These are phyloP conservation scores for Leonotis leonurus DNA, from an alignment of 257 asterid genomes.

Conservation along the genomic window DNA sequence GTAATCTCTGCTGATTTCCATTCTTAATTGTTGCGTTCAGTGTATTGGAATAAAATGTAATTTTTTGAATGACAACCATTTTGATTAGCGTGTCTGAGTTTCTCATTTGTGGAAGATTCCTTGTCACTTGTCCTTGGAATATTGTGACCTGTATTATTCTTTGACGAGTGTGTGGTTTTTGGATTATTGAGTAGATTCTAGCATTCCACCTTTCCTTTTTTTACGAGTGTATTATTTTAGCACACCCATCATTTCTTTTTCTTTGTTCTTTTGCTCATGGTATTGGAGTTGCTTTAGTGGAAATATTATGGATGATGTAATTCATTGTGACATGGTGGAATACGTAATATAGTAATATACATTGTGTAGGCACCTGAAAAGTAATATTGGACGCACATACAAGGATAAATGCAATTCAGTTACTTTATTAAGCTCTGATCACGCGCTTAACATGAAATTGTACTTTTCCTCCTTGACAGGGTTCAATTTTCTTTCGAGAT, in stretches of 20 bases:
- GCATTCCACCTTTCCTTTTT: neutral
- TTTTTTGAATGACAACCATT: constrained; percentile 2
- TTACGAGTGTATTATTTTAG: neutral
- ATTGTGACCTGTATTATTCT: constrained; percentile 27
- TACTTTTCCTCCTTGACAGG: neutral
- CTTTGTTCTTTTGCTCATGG: neutral
- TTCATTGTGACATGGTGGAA: neutral
- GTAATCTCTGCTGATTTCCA: neutral
- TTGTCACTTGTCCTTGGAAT: constrained; percentile 19
- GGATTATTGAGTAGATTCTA: constrained; percentile 15
- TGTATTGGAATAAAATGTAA: constrained; percentile 3
- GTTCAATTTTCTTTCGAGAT: neutral
- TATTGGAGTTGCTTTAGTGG: neutral
- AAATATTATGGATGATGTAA: neutral
- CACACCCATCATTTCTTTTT: neutral
- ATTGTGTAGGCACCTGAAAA: neutral
- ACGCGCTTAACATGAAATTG: neutral
- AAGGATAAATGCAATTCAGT: neutral
- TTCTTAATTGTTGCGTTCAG: constrained; percentile 1
- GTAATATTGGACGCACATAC: neutral
- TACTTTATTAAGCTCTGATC: neutral
- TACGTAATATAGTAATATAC: neutral
- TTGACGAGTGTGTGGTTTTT: constrained; percentile 8
- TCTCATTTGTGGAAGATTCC: constrained; percentile 16
- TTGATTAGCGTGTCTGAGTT: constrained; percentile 10